These are phyloP conservation scores for Chrysochromulina tobinii DNA, from an alignment of 78 protist species.

Conservation along the genomic window DNA sequence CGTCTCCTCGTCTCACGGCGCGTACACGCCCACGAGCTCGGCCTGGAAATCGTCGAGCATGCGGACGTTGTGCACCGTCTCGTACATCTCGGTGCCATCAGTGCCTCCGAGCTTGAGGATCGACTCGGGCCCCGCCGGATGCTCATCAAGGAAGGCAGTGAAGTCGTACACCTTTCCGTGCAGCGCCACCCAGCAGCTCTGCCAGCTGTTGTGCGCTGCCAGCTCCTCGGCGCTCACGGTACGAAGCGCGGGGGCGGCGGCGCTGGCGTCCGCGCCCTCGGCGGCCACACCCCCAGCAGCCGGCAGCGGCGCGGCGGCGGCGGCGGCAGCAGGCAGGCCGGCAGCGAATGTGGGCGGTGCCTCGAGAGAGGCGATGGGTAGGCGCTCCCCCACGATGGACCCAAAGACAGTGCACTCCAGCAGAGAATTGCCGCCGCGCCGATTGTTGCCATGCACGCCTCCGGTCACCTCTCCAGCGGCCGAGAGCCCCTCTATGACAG, in stretches of 20 bases:
- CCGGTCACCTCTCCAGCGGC: slow-evolving; percentile 88
- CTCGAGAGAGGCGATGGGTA: background rate
- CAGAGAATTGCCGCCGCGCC: slow-evolving; percentile 86
- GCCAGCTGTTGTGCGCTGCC: background rate
- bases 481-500: slow-evolving; percentile 67
- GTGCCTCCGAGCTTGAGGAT: background rate
- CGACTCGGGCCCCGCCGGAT: background rate
- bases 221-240: background rate
- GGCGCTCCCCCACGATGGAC: slow-evolving; percentile 26
- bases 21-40: background rate
- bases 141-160: slow-evolving; percentile 4
- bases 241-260: background rate
- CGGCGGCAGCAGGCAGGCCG: too few relatives aligned
- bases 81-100: background rate
- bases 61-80: background rate
- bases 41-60: background rate
- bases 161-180: slow-evolving; percentile 19
- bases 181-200: slow-evolving; percentile 12
- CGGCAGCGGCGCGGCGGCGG: too few relatives aligned
- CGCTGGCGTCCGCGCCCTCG: too few relatives aligned
- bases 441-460: slow-evolving; percentile 89
- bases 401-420: slow-evolving; percentile 87
- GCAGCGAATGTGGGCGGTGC: too few relatives aligned
- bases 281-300: too few relatives aligned
- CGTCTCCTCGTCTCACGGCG: too few relatives aligned